These are phyloP conservation scores for Colletotrichum siamense DNA, from an alignment of 2,329 filamentous ascomycete genomes.

Conservation along the genomic window DNA sequence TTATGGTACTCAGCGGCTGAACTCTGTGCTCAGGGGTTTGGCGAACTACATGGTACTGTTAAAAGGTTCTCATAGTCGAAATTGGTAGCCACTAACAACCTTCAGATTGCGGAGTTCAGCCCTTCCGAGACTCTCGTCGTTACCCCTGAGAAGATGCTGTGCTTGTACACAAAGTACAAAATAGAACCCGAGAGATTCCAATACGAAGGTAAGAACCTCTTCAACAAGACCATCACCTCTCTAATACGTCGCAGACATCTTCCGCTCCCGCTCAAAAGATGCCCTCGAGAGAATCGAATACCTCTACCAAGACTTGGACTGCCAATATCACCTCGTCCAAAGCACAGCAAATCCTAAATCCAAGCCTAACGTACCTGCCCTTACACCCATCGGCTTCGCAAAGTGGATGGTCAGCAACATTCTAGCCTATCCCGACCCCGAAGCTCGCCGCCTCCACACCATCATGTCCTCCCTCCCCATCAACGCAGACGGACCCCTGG, in stretches of 20 bases:
- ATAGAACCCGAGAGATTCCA: constrained; percentile 71
- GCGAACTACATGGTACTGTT: constrained; percentile 72
- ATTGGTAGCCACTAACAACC: background rate
- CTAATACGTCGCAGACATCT: constrained; percentile 49
- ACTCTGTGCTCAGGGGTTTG: constrained; percentile 75
- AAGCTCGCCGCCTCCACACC: constrained; percentile 72
- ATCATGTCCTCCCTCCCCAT: constrained; percentile 76
- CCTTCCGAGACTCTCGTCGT: constrained; percentile 61
- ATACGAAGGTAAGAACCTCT: constrained; percentile 63
- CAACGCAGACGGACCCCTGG: constrained; percentile 49
- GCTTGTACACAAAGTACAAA: constrained; percentile 73
- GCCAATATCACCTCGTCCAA: constrained; percentile 71
- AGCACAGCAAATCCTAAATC: constrained; percentile 45
- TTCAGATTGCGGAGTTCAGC: constrained; percentile 34
- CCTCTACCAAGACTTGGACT: constrained; percentile 60
- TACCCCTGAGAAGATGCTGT: constrained; percentile 75
- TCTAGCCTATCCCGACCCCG: constrained; percentile 76
- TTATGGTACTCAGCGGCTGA: constrained; percentile 70
- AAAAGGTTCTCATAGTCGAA: background rate
- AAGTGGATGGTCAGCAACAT: constrained; percentile 77
- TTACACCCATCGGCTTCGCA: constrained; percentile 73
- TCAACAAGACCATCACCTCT: background rate
- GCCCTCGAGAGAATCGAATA: constrained; percentile 58
- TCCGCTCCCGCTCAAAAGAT: constrained; percentile 47
- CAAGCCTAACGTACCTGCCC: constrained; percentile 64